phyloP scores from a whole-genome alignment of 208 protist species.

The Acanthamoeba quina region DNA sequence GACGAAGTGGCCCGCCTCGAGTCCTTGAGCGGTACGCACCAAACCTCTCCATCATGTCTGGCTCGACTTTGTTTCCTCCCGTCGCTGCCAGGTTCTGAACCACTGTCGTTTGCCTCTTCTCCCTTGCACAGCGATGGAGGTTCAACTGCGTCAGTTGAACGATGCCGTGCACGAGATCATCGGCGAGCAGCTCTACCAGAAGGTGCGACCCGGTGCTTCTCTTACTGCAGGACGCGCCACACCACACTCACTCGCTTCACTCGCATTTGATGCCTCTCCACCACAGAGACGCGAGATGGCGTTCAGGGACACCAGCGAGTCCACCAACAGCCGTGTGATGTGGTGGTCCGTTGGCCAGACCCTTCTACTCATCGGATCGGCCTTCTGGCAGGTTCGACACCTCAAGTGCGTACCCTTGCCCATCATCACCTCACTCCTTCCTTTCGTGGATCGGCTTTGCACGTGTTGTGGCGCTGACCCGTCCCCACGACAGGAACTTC shows the following conservation, averaged over 20 bases:
- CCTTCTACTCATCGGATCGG: conserved; percentile 74
- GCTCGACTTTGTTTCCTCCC: not conserved
- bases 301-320: conserved; percentile 80
- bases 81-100: not conserved
- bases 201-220: conserved; percentile 22
- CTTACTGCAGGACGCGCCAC: not conserved
- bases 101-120: not conserved
- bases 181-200: conserved; percentile 88
- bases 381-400: conserved; percentile 83
- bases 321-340: conserved; percentile 83
- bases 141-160: conserved; percentile 83
- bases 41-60: not conserved
- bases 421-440: not conserved
- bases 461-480: not conserved
- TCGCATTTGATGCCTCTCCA: not conserved
- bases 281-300: conserved; percentile 60
- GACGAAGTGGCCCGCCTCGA: conserved; percentile 84
- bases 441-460: not conserved
- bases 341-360: conserved; percentile 84
- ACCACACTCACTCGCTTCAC: not conserved
- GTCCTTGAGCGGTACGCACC: conserved; percentile 73
- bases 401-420: conserved; percentile 78
- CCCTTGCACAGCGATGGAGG: conserved; percentile 77
- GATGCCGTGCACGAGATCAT: conserved; percentile 84
- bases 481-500: conserved; percentile 10